These are phyloP conservation scores for Syncephalastrum sp. DNA, from an alignment of 371 early-diverging fungal genomes.

Conservation along the genomic window DNA sequence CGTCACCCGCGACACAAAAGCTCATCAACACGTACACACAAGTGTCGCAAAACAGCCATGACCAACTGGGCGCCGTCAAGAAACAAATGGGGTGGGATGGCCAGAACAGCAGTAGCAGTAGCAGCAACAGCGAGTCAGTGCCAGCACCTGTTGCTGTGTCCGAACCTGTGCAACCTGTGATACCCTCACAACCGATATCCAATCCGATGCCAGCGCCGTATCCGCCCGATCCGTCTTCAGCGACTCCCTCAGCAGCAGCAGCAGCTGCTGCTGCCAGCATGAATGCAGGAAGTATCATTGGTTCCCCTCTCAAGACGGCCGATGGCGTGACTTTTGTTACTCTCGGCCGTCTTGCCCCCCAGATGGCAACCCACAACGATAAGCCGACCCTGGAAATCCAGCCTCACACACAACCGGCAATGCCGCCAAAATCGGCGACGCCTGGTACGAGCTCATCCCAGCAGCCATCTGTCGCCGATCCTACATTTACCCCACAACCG, in stretches of 20 bases:
- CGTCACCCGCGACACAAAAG: constrained; percentile 10
- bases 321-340: constrained; percentile 54
- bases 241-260: constrained; percentile 5
- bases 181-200: not conserved
- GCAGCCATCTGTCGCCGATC: not conserved
- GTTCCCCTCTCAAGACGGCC: constrained; percentile 37
- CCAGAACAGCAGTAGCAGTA: constrained; percentile 1
- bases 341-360: constrained; percentile 42
- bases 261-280: constrained; percentile 43
- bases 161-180: constrained; percentile 1
- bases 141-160: too few species aligned
- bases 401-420: too few species aligned
- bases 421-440: not conserved
- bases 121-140: not conserved
- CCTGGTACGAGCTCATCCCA: not conserved
- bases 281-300: constrained; percentile 47
- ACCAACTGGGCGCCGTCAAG: constrained; percentile 10
- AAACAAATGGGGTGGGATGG: constrained; percentile 3
- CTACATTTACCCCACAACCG: too few species aligned
- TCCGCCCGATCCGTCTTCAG: not conserved
- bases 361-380: constrained; percentile 32
- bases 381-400: constrained; percentile 37
- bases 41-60: constrained; percentile 1
- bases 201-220: not conserved
- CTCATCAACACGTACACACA: constrained; percentile 12